A percentile compares a stretch with the other conserved stretches of the same genome.
Conservation (phyloP, 164 flowering plant species). For the Kalanchoe fedtschenkoi region DNA sequence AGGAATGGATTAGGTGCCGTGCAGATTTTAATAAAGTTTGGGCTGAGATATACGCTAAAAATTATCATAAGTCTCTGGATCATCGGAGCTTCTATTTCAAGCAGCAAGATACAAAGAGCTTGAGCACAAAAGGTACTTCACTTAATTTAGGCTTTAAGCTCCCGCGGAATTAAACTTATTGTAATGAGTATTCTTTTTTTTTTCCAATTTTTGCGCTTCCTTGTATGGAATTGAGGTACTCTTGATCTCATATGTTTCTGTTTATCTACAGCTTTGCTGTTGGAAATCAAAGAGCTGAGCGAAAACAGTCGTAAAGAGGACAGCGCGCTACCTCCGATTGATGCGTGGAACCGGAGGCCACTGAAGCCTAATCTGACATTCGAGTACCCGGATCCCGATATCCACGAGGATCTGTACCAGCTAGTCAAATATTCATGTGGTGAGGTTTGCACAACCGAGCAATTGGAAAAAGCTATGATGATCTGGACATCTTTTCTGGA, state of each 20-base stretch:
- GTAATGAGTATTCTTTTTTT: too few species aligned
- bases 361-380: conserved; percentile 54
- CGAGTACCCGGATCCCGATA: conserved; percentile 53
- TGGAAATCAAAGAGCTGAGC: conserved; percentile 82
- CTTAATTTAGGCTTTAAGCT: too few species aligned
- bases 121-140: conserved; percentile 74
- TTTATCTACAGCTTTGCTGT: conserved; percentile 45
- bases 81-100: conserved; percentile 96
- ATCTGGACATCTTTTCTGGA: conserved; percentile 88
- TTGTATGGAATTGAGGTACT: background rate
- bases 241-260: background rate
- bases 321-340: conserved; percentile 64
- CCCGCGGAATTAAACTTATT: too few species aligned
- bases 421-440: conserved; percentile 69
- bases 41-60: conserved; percentile 84
- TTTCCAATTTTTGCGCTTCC: background rate
- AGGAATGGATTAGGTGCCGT: conserved; percentile 89
- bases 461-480: conserved; percentile 79
- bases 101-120: conserved; percentile 95
- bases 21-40: conserved; percentile 87
- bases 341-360: conserved; percentile 65
- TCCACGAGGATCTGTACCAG: conserved; percentile 79
- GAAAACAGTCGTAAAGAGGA: conserved; percentile 74
- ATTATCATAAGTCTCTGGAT: conserved; percentile 90
- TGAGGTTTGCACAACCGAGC: conserved; percentile 78